These are phyloP conservation scores for Zasmidium angulare DNA, from an alignment of 2,329 filamentous ascomycete genomes.

Conservation along the genomic window DNA sequence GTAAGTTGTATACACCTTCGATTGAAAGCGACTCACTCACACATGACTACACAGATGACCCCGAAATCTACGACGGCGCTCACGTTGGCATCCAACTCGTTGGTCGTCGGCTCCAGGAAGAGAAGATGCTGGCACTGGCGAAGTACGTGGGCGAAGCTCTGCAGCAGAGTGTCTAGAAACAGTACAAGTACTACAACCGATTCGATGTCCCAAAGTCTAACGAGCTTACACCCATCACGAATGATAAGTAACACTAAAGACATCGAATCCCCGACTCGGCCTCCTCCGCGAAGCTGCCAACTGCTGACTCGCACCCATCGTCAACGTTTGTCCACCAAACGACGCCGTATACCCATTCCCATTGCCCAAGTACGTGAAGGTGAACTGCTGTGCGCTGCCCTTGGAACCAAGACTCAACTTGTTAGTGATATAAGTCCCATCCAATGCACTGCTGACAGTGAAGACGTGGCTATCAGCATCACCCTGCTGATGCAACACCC, in stretches of 20 bases:
- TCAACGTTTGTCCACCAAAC: not conserved
- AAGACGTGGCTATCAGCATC: constrained; percentile 32
- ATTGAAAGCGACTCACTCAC: constrained; percentile 12
- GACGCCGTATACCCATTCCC: constrained; percentile 33
- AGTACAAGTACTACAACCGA: not conserved
- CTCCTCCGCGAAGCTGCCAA: not conserved
- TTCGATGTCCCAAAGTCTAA: no score
- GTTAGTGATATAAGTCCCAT: constrained; percentile 30
- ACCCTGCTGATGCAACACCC: constrained; percentile 49
- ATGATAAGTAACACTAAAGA: constrained; percentile 4
- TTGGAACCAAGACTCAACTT: not conserved
- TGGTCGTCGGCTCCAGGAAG: constrained; percentile 37
- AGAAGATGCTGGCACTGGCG: constrained; percentile 40
- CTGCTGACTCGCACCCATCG: not conserved
- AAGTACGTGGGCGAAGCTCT: constrained; percentile 32
- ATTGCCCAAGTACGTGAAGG: constrained; percentile 38
- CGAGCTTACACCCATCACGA: not conserved
- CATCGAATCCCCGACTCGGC: not conserved
- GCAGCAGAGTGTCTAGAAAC: not conserved
- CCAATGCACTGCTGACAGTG: constrained; percentile 43
- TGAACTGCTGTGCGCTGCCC: constrained; percentile 31
- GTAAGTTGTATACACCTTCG: constrained; percentile 32
- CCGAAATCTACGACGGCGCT: constrained; percentile 39
- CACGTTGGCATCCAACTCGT: constrained; percentile 39
- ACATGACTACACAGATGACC: constrained; percentile 29